Base-by-base conservation (phyloP, 495 filamentous ascomycete genomes). In the Podospora pseudoanserina region DNA sequence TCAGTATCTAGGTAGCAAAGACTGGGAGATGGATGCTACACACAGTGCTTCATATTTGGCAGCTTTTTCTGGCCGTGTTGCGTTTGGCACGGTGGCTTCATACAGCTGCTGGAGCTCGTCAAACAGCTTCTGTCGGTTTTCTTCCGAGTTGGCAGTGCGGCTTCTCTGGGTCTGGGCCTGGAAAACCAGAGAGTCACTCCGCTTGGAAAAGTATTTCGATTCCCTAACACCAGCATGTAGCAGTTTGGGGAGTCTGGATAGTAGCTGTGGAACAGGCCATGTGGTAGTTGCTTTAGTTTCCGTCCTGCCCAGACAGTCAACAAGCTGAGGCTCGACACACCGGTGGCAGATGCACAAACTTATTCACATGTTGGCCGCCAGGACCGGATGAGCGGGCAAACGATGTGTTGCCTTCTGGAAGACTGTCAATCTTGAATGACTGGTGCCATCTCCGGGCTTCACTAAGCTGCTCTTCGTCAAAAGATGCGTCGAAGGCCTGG, bases 301-400 rank as follows among this genome's bases (percentile, higher is more conserved):
- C 28, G 96, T 92, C 78, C 95, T 99, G 30, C 9, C 23, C 55
- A 58, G 55, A 58, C 55, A 9, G 55, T 56, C 19, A 58, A 58
- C 55, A 58, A 9, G 55, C 55, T 26, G 55, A 58, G n/a, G n/a
- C 23, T 58, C 13, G n/a, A 20, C n/a, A 58, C n/a, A 58, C 55
- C 0, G 55, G n/a, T 13, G 7, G 6, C 18, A 18, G 55, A 26
- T 20, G 44, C 55, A 83, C 87, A 69, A 82, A 97, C 94, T 97
- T 97, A 79, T 99, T 99, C 58, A 95, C 92, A 80, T 97, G 94
- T 75, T 99, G 95, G 5, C 95, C 95, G 20, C 95, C 95, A 11
- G 94, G 91, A 0, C 95, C 95, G 66, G 92, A 92, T n/a, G 94
- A 94, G 27, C 93, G 85, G 68, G 91, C 92, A 76, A 90, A 97